Evolutionary conservation across 352 stramenopile genomes (phyloP).

Genomic region (Phytophthora capsici): DNA sequence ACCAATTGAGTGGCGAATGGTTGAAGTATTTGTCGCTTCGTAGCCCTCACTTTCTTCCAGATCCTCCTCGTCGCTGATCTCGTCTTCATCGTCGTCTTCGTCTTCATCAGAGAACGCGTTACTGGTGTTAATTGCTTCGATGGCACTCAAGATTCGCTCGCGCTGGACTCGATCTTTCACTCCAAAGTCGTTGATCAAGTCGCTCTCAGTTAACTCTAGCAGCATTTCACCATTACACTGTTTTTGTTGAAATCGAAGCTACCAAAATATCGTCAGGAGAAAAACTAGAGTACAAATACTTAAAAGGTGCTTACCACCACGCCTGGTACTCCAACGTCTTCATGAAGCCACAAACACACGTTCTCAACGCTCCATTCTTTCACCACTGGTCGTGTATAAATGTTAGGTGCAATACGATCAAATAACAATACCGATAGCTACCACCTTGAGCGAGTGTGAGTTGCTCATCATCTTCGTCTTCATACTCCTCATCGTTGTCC

Average conservation of each 20-base stretch:
- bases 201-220: conserved; percentile 71
- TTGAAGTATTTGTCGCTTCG: neutral
- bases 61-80: conserved; percentile 46
- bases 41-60: conserved; percentile 30
- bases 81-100: conserved; percentile 52
- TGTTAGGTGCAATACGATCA: neutral
- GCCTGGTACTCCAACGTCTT: conserved; percentile 75
- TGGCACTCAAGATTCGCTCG: conserved; percentile 76
- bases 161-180: conserved; percentile 71
- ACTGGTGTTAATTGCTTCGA: conserved; percentile 80
- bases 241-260: conserved; percentile 72
- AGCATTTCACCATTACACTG: conserved; percentile 77
- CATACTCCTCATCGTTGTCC: conserved; percentile 51
- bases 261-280: neutral
- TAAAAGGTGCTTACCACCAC: conserved; percentile 55
- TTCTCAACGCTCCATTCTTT: conserved; percentile 85
- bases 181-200: conserved; percentile 80
- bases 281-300: neutral
- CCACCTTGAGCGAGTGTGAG: conserved; percentile 71
- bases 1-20: conserved; percentile 19
- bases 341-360: conserved; percentile 79
- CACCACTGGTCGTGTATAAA: conserved; percentile 47
- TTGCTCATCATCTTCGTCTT: conserved; percentile 61
- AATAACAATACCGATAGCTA: no score
- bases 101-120: conserved; percentile 72